Evolutionary conservation across 345 rosid genomes (phyloP).

Genomic region (Dimocarpus longan): DNA sequence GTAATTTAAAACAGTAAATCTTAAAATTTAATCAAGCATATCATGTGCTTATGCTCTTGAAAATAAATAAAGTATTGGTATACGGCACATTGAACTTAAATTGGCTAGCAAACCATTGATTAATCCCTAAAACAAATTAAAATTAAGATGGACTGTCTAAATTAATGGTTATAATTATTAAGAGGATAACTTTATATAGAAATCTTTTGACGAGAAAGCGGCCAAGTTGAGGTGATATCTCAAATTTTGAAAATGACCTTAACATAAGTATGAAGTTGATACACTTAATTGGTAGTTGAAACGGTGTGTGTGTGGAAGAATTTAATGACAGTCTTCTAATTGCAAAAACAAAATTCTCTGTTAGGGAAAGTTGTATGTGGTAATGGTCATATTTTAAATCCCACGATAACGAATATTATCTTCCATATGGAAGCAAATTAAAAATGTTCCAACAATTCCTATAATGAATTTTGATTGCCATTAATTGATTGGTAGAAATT

Average conservation of each 20-base stretch:
- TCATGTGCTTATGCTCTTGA: not conserved
- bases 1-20: no score
- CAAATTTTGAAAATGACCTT: slow-evolving; percentile 23
- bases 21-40: not conserved
- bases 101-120: not conserved
- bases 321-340: slow-evolving; percentile 7
- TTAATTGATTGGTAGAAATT: no score
- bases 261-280: not conserved
- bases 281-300: slow-evolving; percentile 24
- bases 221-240: slow-evolving; percentile 21
- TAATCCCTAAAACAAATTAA: not conserved
- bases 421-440: no score
- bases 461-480: no score
- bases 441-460: no score
- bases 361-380: no score
- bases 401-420: no score
- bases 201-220: slow-evolving; percentile 19
- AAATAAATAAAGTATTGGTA: not conserved
- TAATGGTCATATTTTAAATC: no score
- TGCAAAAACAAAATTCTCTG: no score
- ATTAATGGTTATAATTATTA: slow-evolving; percentile 22
- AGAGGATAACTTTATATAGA: slow-evolving; percentile 23
- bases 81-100: not conserved
- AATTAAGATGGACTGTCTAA: slow-evolving; percentile 31
- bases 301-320: not conserved